Percentiles rank a stretch among this genome's conserved stretches.
Evolutionary conservation across 345 rosid species (phyloP).

Genomic region (Linum usitatissimum): DNA sequence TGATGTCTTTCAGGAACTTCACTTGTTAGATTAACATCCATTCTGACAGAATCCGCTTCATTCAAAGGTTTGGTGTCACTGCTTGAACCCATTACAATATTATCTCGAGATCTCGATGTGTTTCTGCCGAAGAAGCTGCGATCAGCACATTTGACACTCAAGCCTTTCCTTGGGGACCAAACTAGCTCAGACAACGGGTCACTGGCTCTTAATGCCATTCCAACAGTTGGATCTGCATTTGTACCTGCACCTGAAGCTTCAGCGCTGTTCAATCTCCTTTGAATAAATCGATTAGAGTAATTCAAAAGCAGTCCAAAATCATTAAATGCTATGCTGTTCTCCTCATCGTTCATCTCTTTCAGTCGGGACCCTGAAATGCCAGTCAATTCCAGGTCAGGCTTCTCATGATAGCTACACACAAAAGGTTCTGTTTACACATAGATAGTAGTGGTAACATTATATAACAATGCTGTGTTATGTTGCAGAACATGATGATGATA

Average conservation of each 20-base stretch:
- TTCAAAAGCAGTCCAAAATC: constrained; percentile 33
- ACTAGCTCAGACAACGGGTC: constrained; percentile 73
- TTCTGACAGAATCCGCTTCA: constrained; percentile 10
- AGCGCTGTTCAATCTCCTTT: constrained; percentile 25
- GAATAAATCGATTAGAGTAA: constrained; percentile 25
- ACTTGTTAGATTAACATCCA: constrained; percentile 7
- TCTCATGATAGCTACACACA: constrained; percentile 3
- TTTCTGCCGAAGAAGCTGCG: constrained; percentile 38
- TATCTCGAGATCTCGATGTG: constrained; percentile 26
- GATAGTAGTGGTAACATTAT: not conserved
- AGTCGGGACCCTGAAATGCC: constrained; percentile 24
- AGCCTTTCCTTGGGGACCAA: constrained; percentile 83
- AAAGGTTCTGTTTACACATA: not conserved
- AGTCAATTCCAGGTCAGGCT: constrained; percentile 13
- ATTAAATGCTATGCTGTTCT: constrained; percentile 33
- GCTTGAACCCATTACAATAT: constrained; percentile 14
- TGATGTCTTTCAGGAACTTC: constrained; percentile 18
- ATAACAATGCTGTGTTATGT: not conserved
- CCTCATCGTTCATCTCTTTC: constrained; percentile 43
- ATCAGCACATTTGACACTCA: constrained; percentile 62
- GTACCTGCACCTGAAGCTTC: constrained; percentile 64
- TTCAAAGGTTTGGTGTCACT: constrained; percentile 16
- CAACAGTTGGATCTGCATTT: constrained; percentile 57
- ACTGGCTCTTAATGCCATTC: constrained; percentile 39
- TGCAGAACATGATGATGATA: not conserved